Evolutionary conservation across 352 stramenopile species (phyloP), one percentile per base, ranked within the genome.

Genomic region (Achlya hypogyna): DNA sequence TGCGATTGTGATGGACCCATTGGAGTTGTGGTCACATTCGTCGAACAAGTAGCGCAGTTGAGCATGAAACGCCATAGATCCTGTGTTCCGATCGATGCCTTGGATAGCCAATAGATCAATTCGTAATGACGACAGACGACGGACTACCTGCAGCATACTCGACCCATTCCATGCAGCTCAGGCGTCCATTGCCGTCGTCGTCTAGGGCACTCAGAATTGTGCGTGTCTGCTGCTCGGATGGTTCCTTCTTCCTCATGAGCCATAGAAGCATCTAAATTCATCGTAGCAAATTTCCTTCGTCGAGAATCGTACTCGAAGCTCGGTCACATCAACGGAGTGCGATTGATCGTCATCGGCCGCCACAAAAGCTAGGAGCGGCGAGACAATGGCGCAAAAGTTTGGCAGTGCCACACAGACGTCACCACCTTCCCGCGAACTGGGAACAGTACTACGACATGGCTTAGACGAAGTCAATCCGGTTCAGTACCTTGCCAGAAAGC

Each of bases 141-240:
- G n/a, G n/a, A 20, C 14, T 63, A 63, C 54, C 29, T n/a, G 34
- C 29, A n/a, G 81, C 79, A 65, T 83, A 91, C 27, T 75, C 76
- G 56, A 91, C 77, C 83, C 83, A 91, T 38, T 89, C 81, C 14
- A 84, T 72, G 2, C 72, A 76, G 35, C 73, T 89, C 1, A 91
- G 72, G 22, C 66, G 45, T 34, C 72, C 75, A 43, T 88, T 84
- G 10, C 75, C 63, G 47, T 87, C 78, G 2, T 43, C 42, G 31
- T 88, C 81, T 23, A 91, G 73, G 23, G 83, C 81, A n/a, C 75
- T 76, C 77, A 86, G 85, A 60, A 86, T 81, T 52, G 62, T 78
- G 9, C 77, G 65, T 0, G 87, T 75, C 6, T 81, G 69, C 0
- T 22, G 45, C 12, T 42, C 25, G 2, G 66, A 72, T 14, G 83